Conservation (phyloP, 2,329 filamentous ascomycete genomes). For the Botrytis hyacinthi region DNA sequence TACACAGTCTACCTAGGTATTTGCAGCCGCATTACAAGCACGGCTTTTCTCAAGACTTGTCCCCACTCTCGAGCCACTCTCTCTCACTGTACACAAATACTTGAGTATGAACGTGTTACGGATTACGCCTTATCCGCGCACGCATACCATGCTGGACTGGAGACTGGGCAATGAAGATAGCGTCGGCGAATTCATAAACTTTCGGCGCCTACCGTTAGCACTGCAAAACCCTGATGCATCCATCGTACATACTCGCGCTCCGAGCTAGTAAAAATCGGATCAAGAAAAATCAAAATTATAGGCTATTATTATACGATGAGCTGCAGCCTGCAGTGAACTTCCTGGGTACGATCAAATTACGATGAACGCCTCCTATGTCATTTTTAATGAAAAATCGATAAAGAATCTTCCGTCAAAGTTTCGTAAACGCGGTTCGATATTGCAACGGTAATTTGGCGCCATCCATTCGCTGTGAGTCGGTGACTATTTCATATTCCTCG, state of each 20-base stretch:
- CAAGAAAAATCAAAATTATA: not conserved
- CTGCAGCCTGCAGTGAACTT: not conserved
- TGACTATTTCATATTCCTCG: not conserved
- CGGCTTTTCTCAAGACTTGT: not conserved
- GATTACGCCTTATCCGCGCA: not conserved
- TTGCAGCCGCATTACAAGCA: not conserved
- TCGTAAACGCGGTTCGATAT: not conserved
- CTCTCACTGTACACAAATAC: not conserved
- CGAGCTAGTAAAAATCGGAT: not conserved
- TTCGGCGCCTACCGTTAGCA: not conserved
- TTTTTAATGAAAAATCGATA: not conserved
- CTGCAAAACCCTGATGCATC: not conserved
- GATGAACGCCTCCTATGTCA: not conserved
- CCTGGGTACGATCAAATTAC: not conserved
- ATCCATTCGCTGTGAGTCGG: not conserved
- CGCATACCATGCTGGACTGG: not conserved
- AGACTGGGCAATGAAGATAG: not conserved
- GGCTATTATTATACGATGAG: not conserved
- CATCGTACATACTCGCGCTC: not conserved
- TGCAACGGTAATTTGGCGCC: not conserved
- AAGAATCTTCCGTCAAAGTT: not conserved
- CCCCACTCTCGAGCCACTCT: not conserved
- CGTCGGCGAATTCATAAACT: conserved; percentile 5
- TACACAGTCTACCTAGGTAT: not conserved
- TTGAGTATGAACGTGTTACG: not conserved